These are phyloP conservation scores for Pezicula neosporulosa DNA, from an alignment of 2,329 filamentous ascomycete species.

Conservation along the genomic window DNA sequence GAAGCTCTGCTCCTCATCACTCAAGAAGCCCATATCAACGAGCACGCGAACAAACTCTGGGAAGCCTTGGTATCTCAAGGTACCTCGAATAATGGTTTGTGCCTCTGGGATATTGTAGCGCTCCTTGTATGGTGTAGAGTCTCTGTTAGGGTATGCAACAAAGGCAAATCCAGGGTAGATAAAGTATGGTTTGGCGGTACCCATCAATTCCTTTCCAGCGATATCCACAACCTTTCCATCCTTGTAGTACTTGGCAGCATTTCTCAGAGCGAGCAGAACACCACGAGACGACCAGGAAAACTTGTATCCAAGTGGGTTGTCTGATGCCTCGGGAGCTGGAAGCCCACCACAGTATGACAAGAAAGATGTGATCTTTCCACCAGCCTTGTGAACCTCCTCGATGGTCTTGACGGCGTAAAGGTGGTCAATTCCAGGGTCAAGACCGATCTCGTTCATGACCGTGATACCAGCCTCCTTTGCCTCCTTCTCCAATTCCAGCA, in stretches of 20 bases:
- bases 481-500: conserved; percentile 81
- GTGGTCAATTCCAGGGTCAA: conserved; percentile 69
- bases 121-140: conserved; percentile 83
- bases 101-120: conserved; percentile 91
- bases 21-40: conserved; percentile 86
- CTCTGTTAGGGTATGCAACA: conserved; percentile 90
- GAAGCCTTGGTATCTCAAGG: conserved; percentile 84
- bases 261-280: conserved; percentile 82
- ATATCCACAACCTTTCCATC: conserved; percentile 73
- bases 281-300: conserved; percentile 76
- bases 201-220: conserved; percentile 72
- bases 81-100: conserved; percentile 79
- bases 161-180: conserved; percentile 88
- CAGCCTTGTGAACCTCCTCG: conserved; percentile 78
- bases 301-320: conserved; percentile 92
- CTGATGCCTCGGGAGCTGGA: conserved; percentile 67
- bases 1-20: conserved; percentile 61
- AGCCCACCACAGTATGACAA: conserved; percentile 82
- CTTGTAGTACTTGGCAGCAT: conserved; percentile 79
- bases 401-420: conserved; percentile 85
- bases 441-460: conserved; percentile 94
- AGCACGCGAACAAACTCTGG: conserved; percentile 85
- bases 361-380: conserved; percentile 83
- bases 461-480: conserved; percentile 90
- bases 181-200: conserved; percentile 80